A percentile compares a stretch with the other conserved stretches of the same genome.
Conservation (phyloP, 2,329 filamentous ascomycete species). For the Monosporascus sp. region DNA sequence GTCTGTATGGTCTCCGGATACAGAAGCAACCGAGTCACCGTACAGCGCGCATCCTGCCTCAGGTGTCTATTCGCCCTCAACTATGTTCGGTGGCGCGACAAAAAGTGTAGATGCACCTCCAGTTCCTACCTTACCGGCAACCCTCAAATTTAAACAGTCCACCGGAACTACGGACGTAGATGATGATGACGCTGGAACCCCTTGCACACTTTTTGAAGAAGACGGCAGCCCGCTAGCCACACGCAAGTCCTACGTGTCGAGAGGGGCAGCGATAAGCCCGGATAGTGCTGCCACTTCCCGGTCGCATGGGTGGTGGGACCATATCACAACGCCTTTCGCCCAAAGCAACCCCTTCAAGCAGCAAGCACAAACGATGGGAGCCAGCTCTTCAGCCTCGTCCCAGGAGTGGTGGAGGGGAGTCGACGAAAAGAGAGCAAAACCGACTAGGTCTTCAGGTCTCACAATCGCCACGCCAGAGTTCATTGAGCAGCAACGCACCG, state of each 20-base stretch:
- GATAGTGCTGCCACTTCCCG: slow-evolving; percentile 47
- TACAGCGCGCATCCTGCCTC: slow-evolving; percentile 43
- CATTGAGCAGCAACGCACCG: slow-evolving; percentile 13
- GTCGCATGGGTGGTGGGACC: slow-evolving; percentile 73
- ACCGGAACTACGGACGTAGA: slow-evolving; percentile 36
- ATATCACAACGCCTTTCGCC: slow-evolving; percentile 65
- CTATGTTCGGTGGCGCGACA: slow-evolving; percentile 27
- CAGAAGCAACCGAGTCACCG: slow-evolving; percentile 44
- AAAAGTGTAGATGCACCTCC: slow-evolving; percentile 45
- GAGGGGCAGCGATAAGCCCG: slow-evolving; percentile 32
- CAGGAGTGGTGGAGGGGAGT: slow-evolving; percentile 24
- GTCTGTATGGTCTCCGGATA: slow-evolving; percentile 59
- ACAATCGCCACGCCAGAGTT: slow-evolving; percentile 12
- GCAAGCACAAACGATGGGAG: slow-evolving; percentile 15
- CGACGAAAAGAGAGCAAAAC: slow-evolving; percentile 18
- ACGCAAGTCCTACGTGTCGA: slow-evolving; percentile 34
- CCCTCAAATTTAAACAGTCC: slow-evolving; percentile 32
- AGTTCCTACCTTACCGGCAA: slow-evolving; percentile 51
- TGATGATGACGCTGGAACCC: slow-evolving; percentile 43
- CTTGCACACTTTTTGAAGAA: slow-evolving; percentile 66
- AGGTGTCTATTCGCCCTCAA: slow-evolving; percentile 57
- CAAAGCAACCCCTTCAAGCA: slow-evolving; percentile 39
- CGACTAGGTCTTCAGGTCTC: slow-evolving; percentile 11
- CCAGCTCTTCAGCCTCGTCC: slow-evolving; percentile 4
- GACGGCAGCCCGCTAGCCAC: slow-evolving; percentile 46